Conservation (phyloP, 2,329 filamentous ascomycete genomes). For the Podosphaera xanthii region DNA sequence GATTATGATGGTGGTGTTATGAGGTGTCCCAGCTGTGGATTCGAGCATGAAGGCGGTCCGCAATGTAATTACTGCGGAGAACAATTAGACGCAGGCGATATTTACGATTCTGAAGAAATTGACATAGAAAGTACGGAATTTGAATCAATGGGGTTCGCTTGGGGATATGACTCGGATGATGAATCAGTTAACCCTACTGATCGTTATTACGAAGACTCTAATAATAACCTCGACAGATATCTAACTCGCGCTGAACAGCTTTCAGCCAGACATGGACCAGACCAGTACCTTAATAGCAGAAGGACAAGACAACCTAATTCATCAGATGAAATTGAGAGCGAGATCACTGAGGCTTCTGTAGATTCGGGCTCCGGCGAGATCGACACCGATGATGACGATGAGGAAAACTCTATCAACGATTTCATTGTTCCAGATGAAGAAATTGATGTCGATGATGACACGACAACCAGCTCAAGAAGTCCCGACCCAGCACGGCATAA, state of each 20-base stretch:
- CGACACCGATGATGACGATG: constrained; percentile 10
- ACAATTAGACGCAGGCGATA: constrained; percentile 21
- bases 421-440: constrained; percentile 13
- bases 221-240: too few species aligned
- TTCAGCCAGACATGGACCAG: too few species aligned
- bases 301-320: too few species aligned
- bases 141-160: constrained; percentile 5
- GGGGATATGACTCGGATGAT: constrained; percentile 4
- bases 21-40: constrained; percentile 37
- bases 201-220: too few species aligned
- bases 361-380: constrained; percentile 4
- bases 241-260: too few species aligned
- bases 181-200: constrained; percentile 1
- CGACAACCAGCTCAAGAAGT: background rate
- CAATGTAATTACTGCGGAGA: constrained; percentile 32
- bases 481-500: too few species aligned
- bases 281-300: too few species aligned
- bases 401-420: constrained; percentile 12
- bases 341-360: constrained; percentile 1
- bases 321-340: background rate
- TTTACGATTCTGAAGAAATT: constrained; percentile 21
- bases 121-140: constrained; percentile 5
- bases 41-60: constrained; percentile 37
- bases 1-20: constrained; percentile 31
- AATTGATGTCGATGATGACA: constrained; percentile 1